These are phyloP conservation scores for Phytophthora syringae DNA, from an alignment of 352 stramenopile species.

Conservation along the genomic window DNA sequence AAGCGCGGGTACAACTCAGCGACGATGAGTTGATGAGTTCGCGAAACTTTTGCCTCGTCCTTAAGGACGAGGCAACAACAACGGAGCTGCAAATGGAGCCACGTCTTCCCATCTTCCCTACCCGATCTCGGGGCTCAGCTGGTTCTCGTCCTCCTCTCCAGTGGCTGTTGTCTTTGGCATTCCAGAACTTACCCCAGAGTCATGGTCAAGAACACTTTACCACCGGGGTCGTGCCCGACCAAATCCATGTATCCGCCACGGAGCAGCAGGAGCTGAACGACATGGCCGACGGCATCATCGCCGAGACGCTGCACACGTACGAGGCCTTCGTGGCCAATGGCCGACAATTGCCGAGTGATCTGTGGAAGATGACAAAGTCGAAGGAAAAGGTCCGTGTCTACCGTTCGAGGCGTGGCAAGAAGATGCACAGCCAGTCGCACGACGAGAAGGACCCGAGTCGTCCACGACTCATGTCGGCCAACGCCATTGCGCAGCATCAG, in stretches of 20 bases:
- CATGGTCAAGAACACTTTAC: constrained; percentile 17
- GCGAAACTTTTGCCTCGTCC: constrained; percentile 17
- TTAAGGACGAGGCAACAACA: constrained; percentile 19
- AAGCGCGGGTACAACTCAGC: constrained; percentile 2
- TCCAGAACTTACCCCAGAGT: constrained; percentile 15
- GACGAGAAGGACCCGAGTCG: constrained; percentile 43
- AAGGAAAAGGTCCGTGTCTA: constrained; percentile 61
- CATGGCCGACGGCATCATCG: constrained; percentile 56
- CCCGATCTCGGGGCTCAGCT: constrained; percentile 23
- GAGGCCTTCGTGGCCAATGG: constrained; percentile 49
- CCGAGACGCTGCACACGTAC: constrained; percentile 59
- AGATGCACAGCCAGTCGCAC: constrained; percentile 17
- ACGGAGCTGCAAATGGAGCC: constrained; percentile 6
- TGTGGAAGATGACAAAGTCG: constrained; percentile 62
- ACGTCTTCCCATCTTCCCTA: constrained; percentile 19
- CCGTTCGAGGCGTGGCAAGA: constrained; percentile 42
- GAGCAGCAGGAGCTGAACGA: constrained; percentile 50
- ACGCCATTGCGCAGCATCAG: constrained; percentile 38
- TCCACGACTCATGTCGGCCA: constrained; percentile 41
- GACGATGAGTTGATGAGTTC: constrained; percentile 30
- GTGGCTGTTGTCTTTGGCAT: constrained; percentile 23
- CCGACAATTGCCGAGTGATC: constrained; percentile 35
- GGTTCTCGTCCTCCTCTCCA: not conserved
- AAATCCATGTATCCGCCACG: constrained; percentile 16
- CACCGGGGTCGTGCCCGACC: constrained; percentile 17